These are phyloP conservation scores for Acidomyces sp. DNA, from an alignment of 495 filamentous ascomycete genomes.

Conservation along the genomic window DNA sequence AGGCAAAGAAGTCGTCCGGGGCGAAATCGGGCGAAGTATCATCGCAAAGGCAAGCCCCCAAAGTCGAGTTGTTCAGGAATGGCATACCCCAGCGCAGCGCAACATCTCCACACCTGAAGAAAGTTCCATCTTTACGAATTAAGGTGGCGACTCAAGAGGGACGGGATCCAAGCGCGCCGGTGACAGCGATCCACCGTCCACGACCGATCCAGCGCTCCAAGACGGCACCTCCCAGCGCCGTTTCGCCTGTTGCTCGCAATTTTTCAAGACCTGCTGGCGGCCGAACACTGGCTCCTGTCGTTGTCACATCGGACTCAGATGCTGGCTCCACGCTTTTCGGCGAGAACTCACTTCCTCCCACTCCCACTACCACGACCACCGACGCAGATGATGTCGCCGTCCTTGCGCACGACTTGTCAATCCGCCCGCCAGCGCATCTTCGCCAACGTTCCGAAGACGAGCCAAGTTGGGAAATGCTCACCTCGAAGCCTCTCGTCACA, in stretches of 20 bases:
- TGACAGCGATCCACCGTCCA: slow-evolving; percentile 6
- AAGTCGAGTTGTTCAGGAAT: background rate
- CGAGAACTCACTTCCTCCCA: slow-evolving; percentile 11
- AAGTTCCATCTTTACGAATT: slow-evolving; percentile 3
- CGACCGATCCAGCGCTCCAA: slow-evolving; percentile 12
- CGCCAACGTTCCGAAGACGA: background rate
- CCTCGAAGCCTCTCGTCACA: background rate
- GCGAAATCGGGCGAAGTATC: background rate
- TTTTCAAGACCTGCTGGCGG: background rate
- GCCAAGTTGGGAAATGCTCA: slow-evolving; percentile 13
- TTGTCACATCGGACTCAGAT: background rate
- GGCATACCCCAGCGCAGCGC: slow-evolving; percentile 3
- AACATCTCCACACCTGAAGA: slow-evolving; percentile 7
- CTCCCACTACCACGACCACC: slow-evolving; percentile 3
- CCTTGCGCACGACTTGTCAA: background rate
- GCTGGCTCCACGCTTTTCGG: background rate
- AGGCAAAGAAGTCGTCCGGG: slow-evolving; percentile 43
- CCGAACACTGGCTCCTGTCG: background rate
- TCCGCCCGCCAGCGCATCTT: background rate
- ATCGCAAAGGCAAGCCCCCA: background rate
- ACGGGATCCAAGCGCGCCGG: background rate
- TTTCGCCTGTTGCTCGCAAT: slow-evolving; percentile 7
- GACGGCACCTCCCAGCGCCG: slow-evolving; percentile 6
- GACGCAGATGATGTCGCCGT: background rate
- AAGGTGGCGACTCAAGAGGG: background rate